A percentile compares a stretch with the other conserved stretches of the same genome.
Conservation (phyloP, 805 yeast species). For the Millerozyma miso region DNA sequence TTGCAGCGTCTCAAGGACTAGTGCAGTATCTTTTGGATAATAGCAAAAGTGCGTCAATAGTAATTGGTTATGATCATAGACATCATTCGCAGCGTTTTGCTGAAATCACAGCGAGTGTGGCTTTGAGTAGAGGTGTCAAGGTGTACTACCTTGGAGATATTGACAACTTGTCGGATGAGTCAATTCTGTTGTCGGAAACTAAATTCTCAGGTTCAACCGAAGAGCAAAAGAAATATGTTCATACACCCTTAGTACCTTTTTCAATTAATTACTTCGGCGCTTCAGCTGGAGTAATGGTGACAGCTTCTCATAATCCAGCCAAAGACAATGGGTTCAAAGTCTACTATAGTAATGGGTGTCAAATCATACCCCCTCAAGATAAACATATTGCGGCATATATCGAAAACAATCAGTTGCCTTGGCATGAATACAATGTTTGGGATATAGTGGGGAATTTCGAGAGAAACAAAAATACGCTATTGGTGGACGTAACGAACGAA, state of each 20-base stretch:
- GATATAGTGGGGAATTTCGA: conserved; percentile 36
- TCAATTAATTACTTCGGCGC: conserved; percentile 62
- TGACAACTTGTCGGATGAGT: conserved; percentile 28
- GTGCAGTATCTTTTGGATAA: conserved; percentile 43
- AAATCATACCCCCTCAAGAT: conserved; percentile 92
- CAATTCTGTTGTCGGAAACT: conserved; percentile 9
- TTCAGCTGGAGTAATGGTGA: conserved; percentile 85
- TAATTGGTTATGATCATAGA: conserved; percentile 90
- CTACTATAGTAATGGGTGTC: conserved; percentile 91
- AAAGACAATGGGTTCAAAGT: conserved; percentile 93
- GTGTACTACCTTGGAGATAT: conserved; percentile 58
- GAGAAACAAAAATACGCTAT: conserved; percentile 17
- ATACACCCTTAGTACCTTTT: conserved; percentile 93
- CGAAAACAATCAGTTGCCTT: conserved; percentile 55
- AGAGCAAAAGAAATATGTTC: conserved; percentile 35
- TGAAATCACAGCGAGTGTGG: conserved; percentile 69
- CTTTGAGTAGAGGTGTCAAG: conserved; percentile 60
- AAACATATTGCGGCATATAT: conserved; percentile 63
- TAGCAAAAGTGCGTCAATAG: conserved; percentile 40
- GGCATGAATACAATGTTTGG: conserved; percentile 45
- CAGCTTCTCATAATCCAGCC: conserved; percentile 86
- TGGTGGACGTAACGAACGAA: conserved; percentile 41
- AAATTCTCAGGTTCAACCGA: conserved; percentile 2
- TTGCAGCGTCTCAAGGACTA: conserved; percentile 87
- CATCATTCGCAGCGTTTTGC: conserved; percentile 79